These are phyloP conservation scores for Bruguiera gymnorhiza DNA, from an alignment of 345 rosid species.

Conservation along the genomic window DNA sequence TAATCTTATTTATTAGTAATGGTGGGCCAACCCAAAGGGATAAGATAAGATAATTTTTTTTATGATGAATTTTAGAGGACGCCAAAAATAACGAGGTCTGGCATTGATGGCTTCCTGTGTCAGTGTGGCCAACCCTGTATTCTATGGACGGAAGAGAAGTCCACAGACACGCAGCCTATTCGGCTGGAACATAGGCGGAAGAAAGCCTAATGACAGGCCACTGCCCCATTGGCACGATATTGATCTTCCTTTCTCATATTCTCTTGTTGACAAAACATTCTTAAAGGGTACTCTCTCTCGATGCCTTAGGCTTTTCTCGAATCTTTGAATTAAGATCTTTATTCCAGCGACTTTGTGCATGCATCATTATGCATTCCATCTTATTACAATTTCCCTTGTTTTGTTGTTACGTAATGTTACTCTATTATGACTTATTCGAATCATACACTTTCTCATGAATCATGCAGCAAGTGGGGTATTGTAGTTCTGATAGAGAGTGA, in stretches of 20 bases:
- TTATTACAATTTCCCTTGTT: not conserved
- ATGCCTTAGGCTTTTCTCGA: not conserved
- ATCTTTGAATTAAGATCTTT: not conserved
- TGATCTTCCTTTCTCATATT: conserved; percentile 59
- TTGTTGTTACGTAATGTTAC: not conserved
- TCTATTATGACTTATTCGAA: not conserved
- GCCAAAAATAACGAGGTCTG: too few species aligned
- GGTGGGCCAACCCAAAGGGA: conserved; percentile 2
- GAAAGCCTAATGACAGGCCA: conserved; percentile 30
- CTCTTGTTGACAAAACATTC: conserved; percentile 66
- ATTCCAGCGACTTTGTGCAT: too few species aligned
- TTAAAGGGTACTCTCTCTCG: conserved; percentile 40
- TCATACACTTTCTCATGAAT: too few species aligned
- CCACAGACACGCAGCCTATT: conserved; percentile 43
- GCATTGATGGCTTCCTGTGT: conserved; percentile 46
- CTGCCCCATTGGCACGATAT: conserved; percentile 44
- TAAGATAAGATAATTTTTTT: conserved; percentile 26
- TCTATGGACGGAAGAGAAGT: conserved; percentile 22
- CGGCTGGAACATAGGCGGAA: conserved; percentile 58
- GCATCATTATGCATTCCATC: not conserved
- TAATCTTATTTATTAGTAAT: too few species aligned
- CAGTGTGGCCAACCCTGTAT: conserved; percentile 34
- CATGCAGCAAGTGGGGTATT: too few species aligned
- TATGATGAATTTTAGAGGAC: not conserved
- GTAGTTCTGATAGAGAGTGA: not conserved